Percentiles rank a stretch among this genome's conserved stretches.
phyloP scores from a whole-genome alignment of 75 land plant genomes.

The Cupressus sempervirens region DNA sequence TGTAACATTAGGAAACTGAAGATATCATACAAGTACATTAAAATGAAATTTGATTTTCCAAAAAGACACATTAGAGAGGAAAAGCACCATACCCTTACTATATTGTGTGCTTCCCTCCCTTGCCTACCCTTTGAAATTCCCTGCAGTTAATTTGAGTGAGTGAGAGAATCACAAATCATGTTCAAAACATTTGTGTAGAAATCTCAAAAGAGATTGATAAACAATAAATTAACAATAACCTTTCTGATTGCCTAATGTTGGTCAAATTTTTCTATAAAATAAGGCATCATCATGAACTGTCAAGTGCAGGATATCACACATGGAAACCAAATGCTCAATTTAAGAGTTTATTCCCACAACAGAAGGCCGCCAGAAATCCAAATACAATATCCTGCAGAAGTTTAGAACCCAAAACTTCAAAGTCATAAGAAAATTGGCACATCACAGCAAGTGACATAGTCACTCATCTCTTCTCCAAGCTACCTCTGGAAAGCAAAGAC shows the following conservation, averaged over 20 bases:
- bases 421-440: neutral
- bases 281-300: neutral
- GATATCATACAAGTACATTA: neutral
- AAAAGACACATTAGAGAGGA: neutral
- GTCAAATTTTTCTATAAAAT: neutral
- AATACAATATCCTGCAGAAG: neutral
- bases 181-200: neutral
- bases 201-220: neutral
- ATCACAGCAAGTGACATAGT: no score
- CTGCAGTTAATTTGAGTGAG: conserved; percentile 27
- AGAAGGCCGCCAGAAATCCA: neutral
- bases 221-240: neutral
- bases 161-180: conserved; percentile 3
- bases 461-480: neutral
- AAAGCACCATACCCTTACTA: conserved; percentile 53
- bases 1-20: neutral
- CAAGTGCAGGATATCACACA: neutral
- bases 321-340: neutral
- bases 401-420: neutral
- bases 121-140: conserved; percentile 85
- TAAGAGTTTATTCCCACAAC: neutral
- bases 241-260: neutral
- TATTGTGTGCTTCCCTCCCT: conserved; percentile 80
- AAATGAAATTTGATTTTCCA: conserved; percentile 2
- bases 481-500: neutral